Evolutionary conservation across 352 stramenopile genomes (phyloP), one percentile per base, ranked within the genome.

Genomic region (Phytophthora sp.): DNA sequence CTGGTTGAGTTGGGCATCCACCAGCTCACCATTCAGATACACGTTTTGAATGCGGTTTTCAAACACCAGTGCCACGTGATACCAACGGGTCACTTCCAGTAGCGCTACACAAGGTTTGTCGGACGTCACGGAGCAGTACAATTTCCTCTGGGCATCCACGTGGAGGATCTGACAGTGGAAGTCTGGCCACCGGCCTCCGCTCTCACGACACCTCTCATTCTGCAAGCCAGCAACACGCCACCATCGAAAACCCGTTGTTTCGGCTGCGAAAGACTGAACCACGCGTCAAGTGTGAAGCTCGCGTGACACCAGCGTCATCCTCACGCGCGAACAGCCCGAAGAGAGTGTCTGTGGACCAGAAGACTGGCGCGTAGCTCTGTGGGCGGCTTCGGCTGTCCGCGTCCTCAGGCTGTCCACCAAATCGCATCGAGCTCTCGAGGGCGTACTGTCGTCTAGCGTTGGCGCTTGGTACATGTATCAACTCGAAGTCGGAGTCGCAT

Each of bases 181-280:
- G 20, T 56, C 17, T 11, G 60, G 53, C 52, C 35, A 45, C 12
- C 24, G 60, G 11, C 52, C 38, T 17, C 46, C 35, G 20, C 32
- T 20, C n/a, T 54, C n/a, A 10, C 34, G 27, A 52, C 51, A 62
- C 34, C 56, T 56, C 35, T 56, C 44, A 32, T 76, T 74, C 53
- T 87, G 77, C 5, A 74, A 62, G 1, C 80, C 5, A 87, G 67
- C 43, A 87, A 34, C 15, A 88, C 48, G 15, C 73, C 77, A 8
- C 77, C 76, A 15, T 66, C 65, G n/a, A 38, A 37, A 18, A 79
- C 69, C 8, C 45, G 57, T 24, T 79, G 63, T 20, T 68, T 26
- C 9, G 37, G 56, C 31, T 77, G 62, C 5, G 55, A 65, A 9
- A 86, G 55, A 17, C 67, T 83, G 72, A 88, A 86, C 77, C 76